Evolutionary conservation across 108 stramenopile species (phyloP).

Genomic region (Asterionellopsis glacialis): DNA sequence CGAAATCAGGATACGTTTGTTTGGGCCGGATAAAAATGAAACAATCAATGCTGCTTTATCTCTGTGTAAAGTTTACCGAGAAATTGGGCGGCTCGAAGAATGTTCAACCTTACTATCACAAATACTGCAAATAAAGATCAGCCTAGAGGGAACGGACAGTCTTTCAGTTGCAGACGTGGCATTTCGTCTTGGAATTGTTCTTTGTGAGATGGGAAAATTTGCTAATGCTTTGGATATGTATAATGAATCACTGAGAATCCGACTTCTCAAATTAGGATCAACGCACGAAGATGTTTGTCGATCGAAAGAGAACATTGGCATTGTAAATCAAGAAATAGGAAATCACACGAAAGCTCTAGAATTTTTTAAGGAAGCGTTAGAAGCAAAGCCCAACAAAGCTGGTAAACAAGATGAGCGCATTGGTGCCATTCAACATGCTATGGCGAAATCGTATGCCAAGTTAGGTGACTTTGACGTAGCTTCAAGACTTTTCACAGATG

Average conservation of each 20-base stretch:
- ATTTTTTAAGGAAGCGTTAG: constrained; percentile 34
- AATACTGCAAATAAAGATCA: not conserved
- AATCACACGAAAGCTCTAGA: constrained; percentile 30
- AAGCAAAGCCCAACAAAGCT: constrained; percentile 29
- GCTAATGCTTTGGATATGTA: constrained; percentile 31
- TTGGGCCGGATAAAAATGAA: constrained; percentile 28
- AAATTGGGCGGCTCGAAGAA: constrained; percentile 1
- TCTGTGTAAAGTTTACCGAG: constrained; percentile 2
- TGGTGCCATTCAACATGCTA: constrained; percentile 30
- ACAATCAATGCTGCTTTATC: constrained; percentile 21
- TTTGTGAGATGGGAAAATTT: constrained; percentile 8
- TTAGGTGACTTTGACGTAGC: constrained; percentile 21
- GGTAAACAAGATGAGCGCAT: constrained; percentile 31
- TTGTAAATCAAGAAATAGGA: constrained; percentile 34
- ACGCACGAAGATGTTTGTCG: not conserved
- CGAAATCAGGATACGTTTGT: constrained; percentile 17
- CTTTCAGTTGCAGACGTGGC: not conserved
- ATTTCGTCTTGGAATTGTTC: constrained; percentile 3
- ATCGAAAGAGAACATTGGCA: constrained; percentile 39
- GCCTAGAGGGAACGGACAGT: not conserved
- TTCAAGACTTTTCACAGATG: constrained; percentile 26
- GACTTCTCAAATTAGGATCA: not conserved
- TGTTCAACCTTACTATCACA: not conserved
- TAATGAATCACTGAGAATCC: constrained; percentile 28
- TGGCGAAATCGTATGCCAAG: constrained; percentile 31